Conservation (phyloP, 257 asterid genomes). For the Ajuga chamaepitys region DNA sequence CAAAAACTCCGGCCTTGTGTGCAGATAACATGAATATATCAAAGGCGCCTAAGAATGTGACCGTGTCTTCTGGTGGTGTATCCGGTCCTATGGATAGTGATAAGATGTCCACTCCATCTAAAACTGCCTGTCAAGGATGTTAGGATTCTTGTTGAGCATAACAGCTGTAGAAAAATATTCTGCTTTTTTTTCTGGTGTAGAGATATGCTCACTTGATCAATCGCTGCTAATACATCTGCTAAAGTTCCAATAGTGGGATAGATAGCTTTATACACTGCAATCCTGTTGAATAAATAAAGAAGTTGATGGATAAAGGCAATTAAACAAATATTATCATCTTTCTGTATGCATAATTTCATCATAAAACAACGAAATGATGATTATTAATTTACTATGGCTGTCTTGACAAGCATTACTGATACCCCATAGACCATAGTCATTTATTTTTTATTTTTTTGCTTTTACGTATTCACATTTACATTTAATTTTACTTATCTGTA, state of each 20-base stretch:
- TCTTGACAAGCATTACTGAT: no score
- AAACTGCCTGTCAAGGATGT: conserved; percentile 45
- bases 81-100: conserved; percentile 83
- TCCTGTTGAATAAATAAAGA: conserved; percentile 28
- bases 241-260: conserved; percentile 76
- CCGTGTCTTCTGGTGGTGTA: conserved; percentile 62
- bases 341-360: neutral
- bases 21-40: conserved; percentile 86
- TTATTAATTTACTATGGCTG: neutral
- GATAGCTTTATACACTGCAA: conserved; percentile 87
- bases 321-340: neutral
- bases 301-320: neutral
- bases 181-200: neutral
- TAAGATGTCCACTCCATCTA: conserved; percentile 80
- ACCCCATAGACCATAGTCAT: no score
- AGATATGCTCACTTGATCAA: conserved; percentile 63
- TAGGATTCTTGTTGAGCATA: neutral
- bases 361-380: neutral
- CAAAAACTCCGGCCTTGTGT: conserved; percentile 66
- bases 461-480: neutral
- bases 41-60: conserved; percentile 65
- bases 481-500: neutral
- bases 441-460: no score
- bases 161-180: neutral
- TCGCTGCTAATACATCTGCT: conserved; percentile 86